Evolutionary conservation across 1,284 basidiomycete species (phyloP), one percentile per base, ranked within the genome.

Genomic region (Porodaedalea pini): DNA sequence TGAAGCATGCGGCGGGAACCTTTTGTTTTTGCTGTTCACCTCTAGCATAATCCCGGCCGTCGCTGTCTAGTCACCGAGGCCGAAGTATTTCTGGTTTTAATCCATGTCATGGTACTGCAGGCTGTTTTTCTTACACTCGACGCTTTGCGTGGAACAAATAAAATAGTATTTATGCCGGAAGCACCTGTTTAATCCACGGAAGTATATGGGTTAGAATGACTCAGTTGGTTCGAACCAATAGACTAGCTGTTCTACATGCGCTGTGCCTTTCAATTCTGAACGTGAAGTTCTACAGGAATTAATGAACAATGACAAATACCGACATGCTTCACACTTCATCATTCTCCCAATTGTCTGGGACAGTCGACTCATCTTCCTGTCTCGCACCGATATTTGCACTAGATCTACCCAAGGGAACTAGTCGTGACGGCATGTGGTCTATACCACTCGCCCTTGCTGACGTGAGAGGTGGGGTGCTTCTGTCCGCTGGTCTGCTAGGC

Each of bases 301-400:
- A 41, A 8, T n/a, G 13, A 41, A 8, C n/a, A n/a, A 19, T 17
- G 15, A 19, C n/a, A 19, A 8, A 7, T 19, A 23, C 21, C 13
- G 4, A 0, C 10, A 1, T n/a, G 17, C 3, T 29, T 43, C 27
- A 53, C 2, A 37, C 37, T 21, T 49, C 54, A 40, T 80, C 81
- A 56, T 82, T 78, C 60, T 82, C 80, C 81, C 80, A 83, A 59
- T 77, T 69, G 39, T 80, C 75, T 0, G 79, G 78, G 1, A 82
- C 74, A 44, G 68, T 67, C 39, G 65, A 67, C 2, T 53, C 51
- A 19, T 21, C 49, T 4, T 3, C 36, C 21, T 68, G 67, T 37
- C 65, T 67, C 1, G 53, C 51, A 15, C 29, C 51, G 3, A 4
- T 37, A 15, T 56, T 32, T 39, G 44, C 56, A 5, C 37, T 27